phyloP scores from a whole-genome alignment of 139 green algal genomes.

The Nannochloris sp. region DNA sequence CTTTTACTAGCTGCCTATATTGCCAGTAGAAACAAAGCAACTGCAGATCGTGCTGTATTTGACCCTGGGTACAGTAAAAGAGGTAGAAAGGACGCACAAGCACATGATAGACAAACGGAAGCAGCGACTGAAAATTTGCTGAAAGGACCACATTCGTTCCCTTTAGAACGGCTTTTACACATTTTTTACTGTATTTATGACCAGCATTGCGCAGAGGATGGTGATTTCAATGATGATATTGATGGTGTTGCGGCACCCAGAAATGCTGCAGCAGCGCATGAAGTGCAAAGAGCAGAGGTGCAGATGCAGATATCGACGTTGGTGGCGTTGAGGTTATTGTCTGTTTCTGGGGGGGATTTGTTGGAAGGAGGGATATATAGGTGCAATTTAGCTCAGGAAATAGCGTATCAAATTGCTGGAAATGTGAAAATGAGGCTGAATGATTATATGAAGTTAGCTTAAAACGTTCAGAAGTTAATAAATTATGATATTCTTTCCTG shows the following conservation, averaged over 20 bases:
- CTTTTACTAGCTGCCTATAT: slow-evolving; percentile 51
- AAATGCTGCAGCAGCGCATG: background rate
- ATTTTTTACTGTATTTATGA: slow-evolving; percentile 46
- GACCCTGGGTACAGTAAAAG: slow-evolving; percentile 12
- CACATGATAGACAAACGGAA: slow-evolving; percentile 37
- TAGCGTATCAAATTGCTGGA: slow-evolving; percentile 20
- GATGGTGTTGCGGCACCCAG: background rate
- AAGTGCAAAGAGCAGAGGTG: slow-evolving; percentile 22
- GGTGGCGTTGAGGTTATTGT: slow-evolving; percentile 34
- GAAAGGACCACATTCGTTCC: slow-evolving; percentile 47
- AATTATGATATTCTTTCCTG: slow-evolving; percentile 72
- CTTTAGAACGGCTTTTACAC: slow-evolving; percentile 49
- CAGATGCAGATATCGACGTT: slow-evolving; percentile 34
- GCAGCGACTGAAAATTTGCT: slow-evolving; percentile 37
- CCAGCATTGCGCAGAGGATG: slow-evolving; percentile 5
- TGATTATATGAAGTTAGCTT: slow-evolving; percentile 27
- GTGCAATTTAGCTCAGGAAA: slow-evolving; percentile 32
- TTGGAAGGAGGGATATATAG: slow-evolving; percentile 29
- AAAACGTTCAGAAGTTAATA: slow-evolving; percentile 11
- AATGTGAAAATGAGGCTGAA: slow-evolving; percentile 33
- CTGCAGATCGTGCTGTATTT: slow-evolving; percentile 41
- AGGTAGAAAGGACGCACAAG: slow-evolving; percentile 13
- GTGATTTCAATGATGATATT: slow-evolving; percentile 5
- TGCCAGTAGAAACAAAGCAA: slow-evolving; percentile 44
- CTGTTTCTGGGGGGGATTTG: slow-evolving; percentile 6